Conservation (phyloP, 108 stramenopile species). For the Cylindrotheca fusiformis region DNA sequence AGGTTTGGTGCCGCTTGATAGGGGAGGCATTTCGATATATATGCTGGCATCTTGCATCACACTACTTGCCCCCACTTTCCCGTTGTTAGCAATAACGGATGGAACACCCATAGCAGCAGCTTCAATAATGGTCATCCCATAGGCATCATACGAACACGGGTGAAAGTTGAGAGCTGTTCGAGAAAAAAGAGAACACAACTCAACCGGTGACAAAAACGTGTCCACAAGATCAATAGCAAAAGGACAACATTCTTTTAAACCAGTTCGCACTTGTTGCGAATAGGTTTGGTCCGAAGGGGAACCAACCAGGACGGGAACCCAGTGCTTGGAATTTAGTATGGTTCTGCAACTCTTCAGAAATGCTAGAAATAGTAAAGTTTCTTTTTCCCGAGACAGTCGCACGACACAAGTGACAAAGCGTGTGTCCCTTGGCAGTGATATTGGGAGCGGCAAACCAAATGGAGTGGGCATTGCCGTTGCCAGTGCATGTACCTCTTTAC, state of each 20-base stretch:
- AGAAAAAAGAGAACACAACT: conserved; percentile 37
- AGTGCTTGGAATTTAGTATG: conserved; percentile 14
- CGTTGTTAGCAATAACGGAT: conserved; percentile 32
- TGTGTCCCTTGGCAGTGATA: conserved; percentile 16
- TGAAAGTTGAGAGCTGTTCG: conserved; percentile 48
- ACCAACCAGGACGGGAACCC: conserved; percentile 42
- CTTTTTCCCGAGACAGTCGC: conserved; percentile 48
- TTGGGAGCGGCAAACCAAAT: background rate
- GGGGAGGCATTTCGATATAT: too few relatives aligned
- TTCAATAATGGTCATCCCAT: conserved; percentile 63
- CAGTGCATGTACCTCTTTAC: conserved; percentile 38
- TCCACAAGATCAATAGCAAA: conserved; percentile 13
- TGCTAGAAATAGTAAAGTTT: conserved; percentile 32
- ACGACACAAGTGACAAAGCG: conserved; percentile 41
- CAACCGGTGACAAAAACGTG: conserved; percentile 38
- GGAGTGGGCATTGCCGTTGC: conserved; percentile 6
- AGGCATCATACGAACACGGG: conserved; percentile 57
- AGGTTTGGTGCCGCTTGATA: too few relatives aligned
- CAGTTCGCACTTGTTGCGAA: conserved; percentile 26
- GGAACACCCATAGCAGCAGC: conserved; percentile 52
- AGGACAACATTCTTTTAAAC: conserved; percentile 14
- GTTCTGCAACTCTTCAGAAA: conserved; percentile 25
- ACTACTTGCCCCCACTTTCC: conserved; percentile 28
- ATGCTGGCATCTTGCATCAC: conserved; percentile 28
- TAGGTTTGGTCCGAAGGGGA: conserved; percentile 39